phyloP scores from a whole-genome alignment of 805 yeast species.

The Saturnispora gosingensis region DNA sequence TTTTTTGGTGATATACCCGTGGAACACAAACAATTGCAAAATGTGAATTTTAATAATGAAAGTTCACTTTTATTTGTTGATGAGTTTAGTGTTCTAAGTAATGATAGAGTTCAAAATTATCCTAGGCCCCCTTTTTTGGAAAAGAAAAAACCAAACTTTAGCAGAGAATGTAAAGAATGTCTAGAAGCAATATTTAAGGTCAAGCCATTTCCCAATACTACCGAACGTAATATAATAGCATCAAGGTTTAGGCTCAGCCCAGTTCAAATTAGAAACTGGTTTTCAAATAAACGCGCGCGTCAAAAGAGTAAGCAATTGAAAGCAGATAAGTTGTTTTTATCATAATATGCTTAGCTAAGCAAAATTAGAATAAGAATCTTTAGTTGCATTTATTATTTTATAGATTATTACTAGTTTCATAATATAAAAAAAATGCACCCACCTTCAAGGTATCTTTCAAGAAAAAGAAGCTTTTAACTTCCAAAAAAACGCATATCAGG shows the following conservation, averaged over 20 bases:
- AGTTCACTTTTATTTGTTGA: not conserved
- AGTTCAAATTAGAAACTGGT: constrained; percentile 13
- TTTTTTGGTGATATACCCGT: not conserved
- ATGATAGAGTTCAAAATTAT: not conserved
- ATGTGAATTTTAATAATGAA: not conserved
- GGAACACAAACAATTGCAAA: not conserved
- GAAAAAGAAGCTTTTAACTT: constrained; percentile 29
- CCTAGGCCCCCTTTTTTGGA: not conserved
- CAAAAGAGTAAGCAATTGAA: not conserved
- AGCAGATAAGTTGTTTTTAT: not conserved
- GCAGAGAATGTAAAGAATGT: constrained; percentile 1
- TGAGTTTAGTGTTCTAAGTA: not conserved
- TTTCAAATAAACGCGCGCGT: constrained; percentile 13
- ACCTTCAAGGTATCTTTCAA: no score
- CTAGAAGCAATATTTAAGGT: constrained; percentile 8
- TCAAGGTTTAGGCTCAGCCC: constrained; percentile 9
- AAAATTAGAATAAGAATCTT: no score
- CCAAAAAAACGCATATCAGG: not conserved
- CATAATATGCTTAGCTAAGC: no score
- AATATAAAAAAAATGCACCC: no score
- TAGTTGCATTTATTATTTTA: no score
- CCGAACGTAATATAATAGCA: constrained; percentile 12
- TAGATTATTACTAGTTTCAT: no score
- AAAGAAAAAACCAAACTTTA: not conserved
- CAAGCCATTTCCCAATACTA: constrained; percentile 9